These are phyloP conservation scores for Dryadomyces quercivorus DNA, from an alignment of 2,329 filamentous ascomycete genomes.

Conservation along the genomic window DNA sequence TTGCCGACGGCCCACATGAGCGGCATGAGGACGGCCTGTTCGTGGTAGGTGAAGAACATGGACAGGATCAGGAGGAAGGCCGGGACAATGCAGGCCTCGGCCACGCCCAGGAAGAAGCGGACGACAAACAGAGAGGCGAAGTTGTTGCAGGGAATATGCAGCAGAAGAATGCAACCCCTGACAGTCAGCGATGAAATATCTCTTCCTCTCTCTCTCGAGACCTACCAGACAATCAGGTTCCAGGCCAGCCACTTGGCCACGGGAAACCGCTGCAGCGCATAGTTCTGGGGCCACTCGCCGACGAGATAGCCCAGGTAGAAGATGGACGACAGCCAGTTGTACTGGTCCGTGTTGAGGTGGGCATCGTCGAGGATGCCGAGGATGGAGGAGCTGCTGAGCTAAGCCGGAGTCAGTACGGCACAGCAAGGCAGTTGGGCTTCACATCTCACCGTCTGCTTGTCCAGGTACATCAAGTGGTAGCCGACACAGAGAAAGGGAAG, in stretches of 20 bases:
- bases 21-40: slow-evolving; percentile 33
- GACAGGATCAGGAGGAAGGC: slow-evolving; percentile 20
- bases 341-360: slow-evolving; percentile 5
- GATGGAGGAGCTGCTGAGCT: slow-evolving; percentile 7
- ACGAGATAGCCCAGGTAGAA: slow-evolving; percentile 38
- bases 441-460: slow-evolving; percentile 7
- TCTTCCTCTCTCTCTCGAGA: too few relatives aligned
- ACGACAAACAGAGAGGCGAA: slow-evolving; percentile 13
- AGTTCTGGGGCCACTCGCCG: slow-evolving; percentile 31
- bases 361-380: slow-evolving; percentile 7
- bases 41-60: slow-evolving; percentile 18
- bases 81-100: slow-evolving; percentile 17
- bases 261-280: slow-evolving; percentile 17
- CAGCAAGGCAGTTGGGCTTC: too few relatives aligned
- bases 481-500: slow-evolving; percentile 9
- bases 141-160: slow-evolving; percentile 8
- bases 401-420: background rate
- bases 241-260: slow-evolving; percentile 9
- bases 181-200: too few relatives aligned
- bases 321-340: slow-evolving; percentile 18
- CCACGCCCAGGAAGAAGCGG: slow-evolving; percentile 17
- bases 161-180: slow-evolving; percentile 6
- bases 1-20: slow-evolving; percentile 56
- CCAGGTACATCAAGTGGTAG: slow-evolving; percentile 11
- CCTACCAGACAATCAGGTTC: slow-evolving; percentile 9